phyloP scores from a whole-genome alignment of 108 stramenopile genomes.

The Skeletonema marinoi region DNA sequence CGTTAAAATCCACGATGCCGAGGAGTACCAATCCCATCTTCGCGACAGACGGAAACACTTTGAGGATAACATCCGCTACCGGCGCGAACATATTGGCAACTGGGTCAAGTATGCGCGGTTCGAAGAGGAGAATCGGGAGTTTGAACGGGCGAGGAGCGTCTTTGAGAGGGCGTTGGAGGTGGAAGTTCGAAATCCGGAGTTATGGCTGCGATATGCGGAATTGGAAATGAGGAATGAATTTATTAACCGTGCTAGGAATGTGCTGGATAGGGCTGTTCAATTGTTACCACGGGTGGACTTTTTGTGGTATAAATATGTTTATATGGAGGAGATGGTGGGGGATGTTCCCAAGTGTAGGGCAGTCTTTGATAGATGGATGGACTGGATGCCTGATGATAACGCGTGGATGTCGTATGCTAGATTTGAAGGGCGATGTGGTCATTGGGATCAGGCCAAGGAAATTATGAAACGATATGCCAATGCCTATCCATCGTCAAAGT shows the following conservation, averaged over 20 bases:
- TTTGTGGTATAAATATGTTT: constrained; percentile 99
- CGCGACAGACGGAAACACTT: constrained; percentile 92
- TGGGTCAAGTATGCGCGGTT: constrained; percentile 98
- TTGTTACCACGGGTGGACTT: constrained; percentile 95
- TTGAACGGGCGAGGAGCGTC: constrained; percentile 94
- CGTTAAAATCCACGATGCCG: constrained; percentile 95
- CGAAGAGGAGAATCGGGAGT: constrained; percentile 98
- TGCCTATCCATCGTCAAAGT: constrained; percentile 82
- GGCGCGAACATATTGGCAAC: constrained; percentile 94
- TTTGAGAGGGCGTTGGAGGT: constrained; percentile 98
- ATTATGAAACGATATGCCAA: constrained; percentile 94
- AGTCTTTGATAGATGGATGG: constrained; percentile 99
- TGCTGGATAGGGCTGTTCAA: constrained; percentile 96
- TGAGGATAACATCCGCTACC: constrained; percentile 95
- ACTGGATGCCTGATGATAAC: constrained; percentile 98
- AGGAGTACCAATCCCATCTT: constrained; percentile 95
- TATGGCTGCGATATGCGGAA: constrained; percentile 98
- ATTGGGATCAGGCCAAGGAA: constrained; percentile 64
- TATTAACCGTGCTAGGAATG: constrained; percentile 97
- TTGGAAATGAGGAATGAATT: constrained; percentile 99
- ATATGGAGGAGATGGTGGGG: constrained; percentile 99
- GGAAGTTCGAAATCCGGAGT: constrained; percentile 82
- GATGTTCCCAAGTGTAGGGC: constrained; percentile 90
- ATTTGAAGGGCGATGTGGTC: constrained; percentile 92
- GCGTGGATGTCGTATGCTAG: constrained; percentile 95